Percentiles rank a stretch among this genome's conserved stretches.
These are phyloP conservation scores for Euphrasia confusa DNA, from an alignment of 257 asterid species.

Conservation along the genomic window DNA sequence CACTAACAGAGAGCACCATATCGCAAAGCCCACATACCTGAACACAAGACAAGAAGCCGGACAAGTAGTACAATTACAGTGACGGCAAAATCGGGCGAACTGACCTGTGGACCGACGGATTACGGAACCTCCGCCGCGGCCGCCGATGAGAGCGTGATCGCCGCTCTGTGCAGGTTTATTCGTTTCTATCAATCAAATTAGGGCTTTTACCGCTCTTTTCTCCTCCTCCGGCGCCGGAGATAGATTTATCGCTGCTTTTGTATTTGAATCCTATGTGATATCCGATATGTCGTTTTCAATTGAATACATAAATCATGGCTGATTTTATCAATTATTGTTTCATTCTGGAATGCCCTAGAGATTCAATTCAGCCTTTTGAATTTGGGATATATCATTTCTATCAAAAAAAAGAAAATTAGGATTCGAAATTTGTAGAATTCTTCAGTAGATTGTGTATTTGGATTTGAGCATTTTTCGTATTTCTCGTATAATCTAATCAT, in stretches of 20 bases:
- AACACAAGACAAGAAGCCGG: not conserved
- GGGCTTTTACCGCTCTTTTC: not conserved
- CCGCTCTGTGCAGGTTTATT: conserved; percentile 5
- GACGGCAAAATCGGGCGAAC: not conserved
- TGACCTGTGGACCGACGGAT: conserved; percentile 7
- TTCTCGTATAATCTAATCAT: not conserved
- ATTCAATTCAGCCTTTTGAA: not conserved
- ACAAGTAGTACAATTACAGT: not conserved
- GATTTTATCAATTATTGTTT: too few relatives aligned
- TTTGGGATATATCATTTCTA: not conserved
- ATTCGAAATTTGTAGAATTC: too few relatives aligned
- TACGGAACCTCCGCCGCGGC: not conserved
- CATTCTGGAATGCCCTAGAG: not conserved
- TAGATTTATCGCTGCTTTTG: too few relatives aligned
- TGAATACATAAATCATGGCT: not conserved
- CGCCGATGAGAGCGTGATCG: not conserved
- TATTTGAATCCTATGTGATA: not conserved
- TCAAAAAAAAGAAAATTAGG: not conserved
- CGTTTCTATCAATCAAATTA: not conserved
- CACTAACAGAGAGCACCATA: not conserved
- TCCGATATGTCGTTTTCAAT: not conserved
- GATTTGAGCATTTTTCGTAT: too few relatives aligned
- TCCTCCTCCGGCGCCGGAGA: not conserved
- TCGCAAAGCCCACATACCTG: not conserved
- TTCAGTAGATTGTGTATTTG: too few relatives aligned